These are phyloP conservation scores for Paramecium octaurelia DNA, from an alignment of 73 alveolate species.

Conservation along the genomic window DNA sequence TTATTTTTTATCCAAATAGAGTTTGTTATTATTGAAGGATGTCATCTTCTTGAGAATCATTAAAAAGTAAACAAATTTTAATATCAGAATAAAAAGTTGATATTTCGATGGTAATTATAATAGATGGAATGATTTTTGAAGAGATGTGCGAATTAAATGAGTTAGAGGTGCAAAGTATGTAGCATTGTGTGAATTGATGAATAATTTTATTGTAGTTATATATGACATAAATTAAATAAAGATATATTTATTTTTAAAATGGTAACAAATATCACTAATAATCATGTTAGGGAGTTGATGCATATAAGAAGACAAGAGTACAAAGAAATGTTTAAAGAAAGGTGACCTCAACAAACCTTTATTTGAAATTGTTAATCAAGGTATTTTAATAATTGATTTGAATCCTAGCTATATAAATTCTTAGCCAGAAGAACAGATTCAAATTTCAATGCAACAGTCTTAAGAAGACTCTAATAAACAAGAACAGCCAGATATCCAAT, in stretches of 20 bases:
- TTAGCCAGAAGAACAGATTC: slow-evolving; percentile 97
- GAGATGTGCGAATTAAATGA: not conserved
- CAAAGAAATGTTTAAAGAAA: slow-evolving; percentile 46
- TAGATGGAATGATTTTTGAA: not conserved
- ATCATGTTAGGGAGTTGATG: slow-evolving; percentile 35
- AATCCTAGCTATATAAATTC: slow-evolving; percentile 88
- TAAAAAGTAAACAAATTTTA: not conserved
- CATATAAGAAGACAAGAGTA: slow-evolving; percentile 49
- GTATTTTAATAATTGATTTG: not conserved
- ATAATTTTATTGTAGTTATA: not conserved
- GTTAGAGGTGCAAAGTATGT: not conserved
- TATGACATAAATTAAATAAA: slow-evolving; percentile 4
- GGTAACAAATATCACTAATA: not conserved
- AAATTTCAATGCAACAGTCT: slow-evolving; percentile 87
- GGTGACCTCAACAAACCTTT: slow-evolving; percentile 65
- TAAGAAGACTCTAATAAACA: slow-evolving; percentile 86
- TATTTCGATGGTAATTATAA: not conserved
- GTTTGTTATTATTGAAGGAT: too few relatives aligned
- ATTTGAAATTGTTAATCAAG: slow-evolving; percentile 54
- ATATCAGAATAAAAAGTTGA: not conserved
- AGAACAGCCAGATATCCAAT: slow-evolving; percentile 91
- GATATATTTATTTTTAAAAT: slow-evolving; percentile 7
- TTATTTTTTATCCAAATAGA: too few relatives aligned
- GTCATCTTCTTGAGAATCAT: not conserved
- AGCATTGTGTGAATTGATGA: not conserved